phyloP scores from a whole-genome alignment of 257 asterid genomes.

The Solanum lycopersicoides region DNA sequence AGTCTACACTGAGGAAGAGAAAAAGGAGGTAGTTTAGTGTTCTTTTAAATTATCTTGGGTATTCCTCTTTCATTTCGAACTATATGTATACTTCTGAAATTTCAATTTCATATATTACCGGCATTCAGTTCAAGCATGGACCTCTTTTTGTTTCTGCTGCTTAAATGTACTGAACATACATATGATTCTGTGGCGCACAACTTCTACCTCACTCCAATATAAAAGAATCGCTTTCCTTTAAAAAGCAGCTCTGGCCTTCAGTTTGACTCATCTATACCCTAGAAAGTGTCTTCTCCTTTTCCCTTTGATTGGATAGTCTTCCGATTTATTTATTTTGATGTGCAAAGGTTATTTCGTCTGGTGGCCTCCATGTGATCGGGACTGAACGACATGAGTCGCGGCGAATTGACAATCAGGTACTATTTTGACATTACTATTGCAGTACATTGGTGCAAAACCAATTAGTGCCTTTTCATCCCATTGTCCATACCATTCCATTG shows the following conservation, averaged over 20 bases:
- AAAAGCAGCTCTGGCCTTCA: background rate
- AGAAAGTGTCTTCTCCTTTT: background rate
- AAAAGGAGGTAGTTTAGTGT: constrained; percentile 49
- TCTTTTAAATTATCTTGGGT: background rate
- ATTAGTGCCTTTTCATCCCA: background rate
- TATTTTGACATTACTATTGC: background rate
- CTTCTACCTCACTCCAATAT: background rate
- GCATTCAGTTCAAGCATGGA: background rate
- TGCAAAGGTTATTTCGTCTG: constrained; percentile 75
- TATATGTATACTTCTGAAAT: background rate
- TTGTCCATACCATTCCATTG: background rate
- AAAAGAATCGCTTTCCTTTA: background rate
- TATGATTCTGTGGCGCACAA: background rate
- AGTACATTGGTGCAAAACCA: background rate
- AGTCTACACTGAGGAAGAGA: constrained; percentile 72
- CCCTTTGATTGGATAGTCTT: background rate
- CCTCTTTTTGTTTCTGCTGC: background rate
- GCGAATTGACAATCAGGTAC: constrained; percentile 96
- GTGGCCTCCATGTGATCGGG: constrained; percentile 97
- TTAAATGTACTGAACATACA: background rate
- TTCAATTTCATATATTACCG: background rate
- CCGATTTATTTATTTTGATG: background rate
- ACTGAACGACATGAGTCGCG: constrained; percentile 99
- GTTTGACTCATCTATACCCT: background rate
- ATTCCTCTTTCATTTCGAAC: background rate